A percentile compares a stretch with the other conserved stretches of the same genome.
These are phyloP conservation scores for Globisporangium nodosum DNA, from an alignment of 352 stramenopile species.

Conservation along the genomic window DNA sequence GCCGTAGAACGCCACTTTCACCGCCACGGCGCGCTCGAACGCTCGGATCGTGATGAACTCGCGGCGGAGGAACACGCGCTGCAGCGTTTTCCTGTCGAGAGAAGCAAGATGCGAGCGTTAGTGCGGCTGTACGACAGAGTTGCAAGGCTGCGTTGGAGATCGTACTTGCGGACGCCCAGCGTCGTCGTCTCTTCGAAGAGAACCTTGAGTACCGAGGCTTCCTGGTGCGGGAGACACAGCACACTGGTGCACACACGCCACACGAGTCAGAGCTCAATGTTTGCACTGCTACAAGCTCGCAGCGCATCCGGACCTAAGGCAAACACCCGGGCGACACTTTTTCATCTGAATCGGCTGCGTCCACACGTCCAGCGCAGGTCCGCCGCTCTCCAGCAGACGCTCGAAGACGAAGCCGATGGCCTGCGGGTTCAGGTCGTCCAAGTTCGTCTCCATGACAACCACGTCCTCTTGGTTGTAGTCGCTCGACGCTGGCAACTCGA, in stretches of 20 bases:
- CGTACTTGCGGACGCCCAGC: conserved; percentile 80
- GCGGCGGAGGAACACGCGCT: conserved; percentile 47
- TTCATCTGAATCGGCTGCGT: conserved; percentile 90
- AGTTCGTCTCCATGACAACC: conserved; percentile 83
- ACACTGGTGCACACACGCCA: conserved; percentile 28
- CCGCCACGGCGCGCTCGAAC: conserved; percentile 37
- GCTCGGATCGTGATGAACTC: conserved; percentile 43
- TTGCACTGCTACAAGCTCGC: neutral
- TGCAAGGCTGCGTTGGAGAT: neutral
- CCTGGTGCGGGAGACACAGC: conserved; percentile 58
- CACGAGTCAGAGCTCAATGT: neutral
- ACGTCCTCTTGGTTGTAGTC: conserved; percentile 26
- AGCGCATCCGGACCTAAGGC: conserved; percentile 41
- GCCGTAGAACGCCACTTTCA: conserved; percentile 57
- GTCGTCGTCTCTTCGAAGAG: conserved; percentile 87
- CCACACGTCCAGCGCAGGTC: conserved; percentile 85
- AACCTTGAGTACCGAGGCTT: conserved; percentile 41
- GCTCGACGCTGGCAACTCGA: neutral
- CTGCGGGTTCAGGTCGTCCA: conserved; percentile 90
- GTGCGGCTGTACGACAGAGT: neutral
- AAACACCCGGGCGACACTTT: conserved; percentile 77
- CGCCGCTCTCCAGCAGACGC: conserved; percentile 38
- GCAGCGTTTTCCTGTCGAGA: conserved; percentile 37
- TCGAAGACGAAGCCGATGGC: conserved; percentile 76
- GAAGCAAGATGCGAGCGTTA: neutral